Conservation (phyloP, 2,329 filamentous ascomycete species). For the Ophiostoma sp. region DNA sequence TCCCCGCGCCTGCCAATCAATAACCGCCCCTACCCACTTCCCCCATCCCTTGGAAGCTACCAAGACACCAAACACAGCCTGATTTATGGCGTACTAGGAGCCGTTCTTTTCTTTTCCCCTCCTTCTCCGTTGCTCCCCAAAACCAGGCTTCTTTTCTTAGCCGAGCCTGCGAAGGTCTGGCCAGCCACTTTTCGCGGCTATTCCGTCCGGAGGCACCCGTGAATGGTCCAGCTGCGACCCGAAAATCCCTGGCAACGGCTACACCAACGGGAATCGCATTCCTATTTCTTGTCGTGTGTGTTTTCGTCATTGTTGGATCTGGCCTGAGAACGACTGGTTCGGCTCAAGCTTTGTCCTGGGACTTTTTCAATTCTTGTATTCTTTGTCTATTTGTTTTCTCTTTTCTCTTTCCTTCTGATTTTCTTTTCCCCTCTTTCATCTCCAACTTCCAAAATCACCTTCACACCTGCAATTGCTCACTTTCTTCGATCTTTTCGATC, state of each 20-base stretch:
- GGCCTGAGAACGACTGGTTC: neutral
- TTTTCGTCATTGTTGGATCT: slow-evolving; percentile 17
- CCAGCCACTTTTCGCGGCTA: slow-evolving; percentile 25
- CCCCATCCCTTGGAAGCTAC: neutral
- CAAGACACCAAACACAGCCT: slow-evolving; percentile 6
- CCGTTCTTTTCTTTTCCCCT: slow-evolving; percentile 12
- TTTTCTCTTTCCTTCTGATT: neutral
- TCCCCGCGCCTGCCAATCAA: slow-evolving; percentile 21
- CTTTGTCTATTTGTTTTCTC: neutral
- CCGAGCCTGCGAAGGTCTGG: slow-evolving; percentile 19
- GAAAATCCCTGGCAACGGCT: slow-evolving; percentile 23
- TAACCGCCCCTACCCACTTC: slow-evolving; percentile 13
- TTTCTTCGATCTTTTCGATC: neutral
- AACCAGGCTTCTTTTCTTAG: slow-evolving; percentile 16
- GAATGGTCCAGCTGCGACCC: slow-evolving; percentile 20
- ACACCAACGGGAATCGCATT: neutral
- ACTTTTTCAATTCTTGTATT: neutral
- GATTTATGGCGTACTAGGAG: neutral
- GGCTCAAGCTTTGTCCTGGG: neutral
- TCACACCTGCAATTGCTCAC: neutral
- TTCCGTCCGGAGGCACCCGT: slow-evolving; percentile 27
- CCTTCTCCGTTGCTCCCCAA: slow-evolving; percentile 11
- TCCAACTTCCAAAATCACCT: neutral
- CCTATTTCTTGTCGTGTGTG: slow-evolving; percentile 25
- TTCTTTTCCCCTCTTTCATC: neutral